Conservation (phyloP, 441 rosid species). For the Mallotus repandus region DNA sequence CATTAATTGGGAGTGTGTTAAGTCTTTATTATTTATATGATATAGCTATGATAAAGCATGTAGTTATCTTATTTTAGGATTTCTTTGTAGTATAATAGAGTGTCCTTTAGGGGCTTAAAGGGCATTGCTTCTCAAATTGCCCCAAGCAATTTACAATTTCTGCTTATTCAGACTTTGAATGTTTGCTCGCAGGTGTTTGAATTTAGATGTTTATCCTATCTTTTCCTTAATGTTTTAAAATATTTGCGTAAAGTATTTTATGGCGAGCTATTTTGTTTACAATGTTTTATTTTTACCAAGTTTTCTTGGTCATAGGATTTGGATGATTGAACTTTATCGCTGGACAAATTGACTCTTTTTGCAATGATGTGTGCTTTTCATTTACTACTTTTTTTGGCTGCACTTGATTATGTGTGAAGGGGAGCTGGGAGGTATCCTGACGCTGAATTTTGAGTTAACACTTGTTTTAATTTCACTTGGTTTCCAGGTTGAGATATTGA, state of each 20-base stretch:
- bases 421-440: not conserved
- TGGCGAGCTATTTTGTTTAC: not conserved
- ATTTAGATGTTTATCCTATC: not conserved
- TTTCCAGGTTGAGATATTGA: constrained; percentile 76
- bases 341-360: not conserved
- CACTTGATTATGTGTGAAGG: not conserved
- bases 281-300: not conserved
- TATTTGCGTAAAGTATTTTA: not conserved
- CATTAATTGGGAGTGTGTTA: not conserved
- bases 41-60: not conserved
- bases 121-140: too few relatives aligned
- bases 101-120: too few relatives aligned
- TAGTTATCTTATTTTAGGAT: not conserved
- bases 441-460: constrained; percentile 10
- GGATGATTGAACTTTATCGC: too few relatives aligned
- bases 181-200: too few relatives aligned
- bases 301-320: too few relatives aligned
- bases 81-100: not conserved
- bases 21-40: not conserved
- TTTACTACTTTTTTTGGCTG: not conserved
- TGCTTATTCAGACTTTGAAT: too few relatives aligned
- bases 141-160: too few relatives aligned
- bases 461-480: constrained; percentile 11
- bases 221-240: not conserved
- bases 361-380: not conserved